Base-by-base conservation (phyloP, 306 rosid species). In the Erythrophleum fordii region DNA sequence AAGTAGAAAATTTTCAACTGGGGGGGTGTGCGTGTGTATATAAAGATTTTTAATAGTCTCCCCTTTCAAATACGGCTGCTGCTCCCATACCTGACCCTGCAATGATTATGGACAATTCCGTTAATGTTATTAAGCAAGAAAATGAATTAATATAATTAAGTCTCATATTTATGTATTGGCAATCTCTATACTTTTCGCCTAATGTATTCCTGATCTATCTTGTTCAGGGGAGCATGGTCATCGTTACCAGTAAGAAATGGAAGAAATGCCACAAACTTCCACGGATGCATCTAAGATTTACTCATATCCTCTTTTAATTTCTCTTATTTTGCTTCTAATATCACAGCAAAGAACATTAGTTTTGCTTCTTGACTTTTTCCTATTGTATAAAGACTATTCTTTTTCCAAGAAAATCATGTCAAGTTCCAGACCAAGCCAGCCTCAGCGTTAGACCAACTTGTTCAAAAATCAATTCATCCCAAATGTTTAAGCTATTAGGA, bases 21-120 rank as follows among this genome's bases (percentile, higher is more conserved):
- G 6, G n/a, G n/a, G 2, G 4, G 20, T 18, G 58, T 18, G 58
- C 25, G 0, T 18, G 58, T 2, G 7, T 51, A 18, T 66, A 25
- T 25, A 14, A 7, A 85, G 59, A 77, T 82, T 83, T 75, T 93
- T 89, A 64, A 67, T 82, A 82, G 77, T 92, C 95, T 11, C 92
- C 98, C 76, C 97, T 89, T 82, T 95, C 97, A 60, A 95, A 84
- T 35, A 92, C 97, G 44, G 97, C 98, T 42, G 97, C 97, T 81
- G 98, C 97, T 25, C 97, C 97, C 98, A 95, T 92, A 6, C 97
- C 97, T 4, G 95, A 85, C 58, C 98, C 98, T 92, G 91, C 81
- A 75, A 42, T 72, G 49, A 62, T 48, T 2, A 70, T 73, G 69
- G 59, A 69, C 14, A 68, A 18, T 73, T 83, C 75, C 75, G 49